Evolutionary conservation across 805 yeast species (phyloP).

Genomic region (Wickerhamiella siamensis): DNA sequence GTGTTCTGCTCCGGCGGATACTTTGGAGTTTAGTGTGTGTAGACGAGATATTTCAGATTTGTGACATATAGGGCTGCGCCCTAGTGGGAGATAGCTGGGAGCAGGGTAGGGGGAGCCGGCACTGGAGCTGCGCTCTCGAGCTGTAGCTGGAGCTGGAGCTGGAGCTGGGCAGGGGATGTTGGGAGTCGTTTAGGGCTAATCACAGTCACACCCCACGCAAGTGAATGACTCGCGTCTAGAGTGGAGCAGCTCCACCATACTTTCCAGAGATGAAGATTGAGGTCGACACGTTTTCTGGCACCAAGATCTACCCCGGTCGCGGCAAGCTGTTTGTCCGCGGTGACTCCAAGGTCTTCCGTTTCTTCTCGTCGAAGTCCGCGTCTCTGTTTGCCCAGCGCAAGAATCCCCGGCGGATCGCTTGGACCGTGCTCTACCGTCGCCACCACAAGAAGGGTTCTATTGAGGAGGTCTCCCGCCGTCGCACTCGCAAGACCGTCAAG

Average conservation of each 20-base stretch:
- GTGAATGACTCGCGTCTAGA: not conserved
- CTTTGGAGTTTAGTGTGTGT: not conserved
- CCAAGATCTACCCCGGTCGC: conserved; percentile 99
- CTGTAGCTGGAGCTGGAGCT: too few species aligned
- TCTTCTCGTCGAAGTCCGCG: conserved; percentile 94
- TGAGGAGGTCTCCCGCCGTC: conserved; percentile 96
- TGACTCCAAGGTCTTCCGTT: conserved; percentile 99
- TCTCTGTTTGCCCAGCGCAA: conserved; percentile 98
- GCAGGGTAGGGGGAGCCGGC: not conserved
- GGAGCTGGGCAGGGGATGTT: too few species aligned
- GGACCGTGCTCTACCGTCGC: conserved; percentile 99
- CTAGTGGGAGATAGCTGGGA: conserved; percentile 3
- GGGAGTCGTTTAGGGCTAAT: conserved; percentile 1
- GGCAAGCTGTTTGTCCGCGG: conserved; percentile 99
- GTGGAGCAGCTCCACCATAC: not conserved
- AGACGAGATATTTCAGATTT: not conserved
- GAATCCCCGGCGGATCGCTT: conserved; percentile 99
- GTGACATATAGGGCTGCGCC: conserved; percentile 2
- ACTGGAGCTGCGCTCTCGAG: too few species aligned
- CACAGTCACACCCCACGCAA: not conserved
- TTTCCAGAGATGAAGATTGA: conserved; percentile 79
- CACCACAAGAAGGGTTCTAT: conserved; percentile 99
- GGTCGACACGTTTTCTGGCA: conserved; percentile 98
- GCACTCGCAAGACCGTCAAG: conserved; percentile 94
- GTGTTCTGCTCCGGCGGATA: conserved; percentile 68